These are phyloP conservation scores for Microglena sp. DNA, from an alignment of 139 green algal species.

Conservation along the genomic window DNA sequence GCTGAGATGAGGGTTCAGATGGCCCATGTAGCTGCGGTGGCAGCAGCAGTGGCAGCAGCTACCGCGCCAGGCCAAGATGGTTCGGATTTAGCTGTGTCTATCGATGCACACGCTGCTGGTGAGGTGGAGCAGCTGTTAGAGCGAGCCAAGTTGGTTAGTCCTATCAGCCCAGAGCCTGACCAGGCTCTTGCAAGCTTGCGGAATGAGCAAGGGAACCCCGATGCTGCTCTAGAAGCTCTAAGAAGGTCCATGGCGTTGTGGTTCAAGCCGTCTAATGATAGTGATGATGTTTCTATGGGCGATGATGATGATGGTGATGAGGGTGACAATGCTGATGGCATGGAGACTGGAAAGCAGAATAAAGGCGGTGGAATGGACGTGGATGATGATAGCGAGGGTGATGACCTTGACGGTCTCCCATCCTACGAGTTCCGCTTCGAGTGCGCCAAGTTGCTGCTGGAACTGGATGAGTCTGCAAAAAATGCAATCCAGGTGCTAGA, in stretches of 20 bases:
- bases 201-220: constrained; percentile 24
- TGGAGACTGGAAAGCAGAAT: background rate
- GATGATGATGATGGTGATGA: constrained; percentile 18
- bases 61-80: no score
- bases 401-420: constrained; percentile 31
- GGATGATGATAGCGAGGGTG: constrained; percentile 20
- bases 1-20: no score
- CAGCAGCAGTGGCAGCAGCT: constrained; percentile 6
- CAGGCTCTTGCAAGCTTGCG: constrained; percentile 47
- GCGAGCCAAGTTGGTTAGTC: constrained; percentile 16
- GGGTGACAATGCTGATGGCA: constrained; percentile 11
- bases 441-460: constrained; percentile 75
- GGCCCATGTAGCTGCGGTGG: constrained; percentile 22
- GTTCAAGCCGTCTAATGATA: constrained; percentile 27
- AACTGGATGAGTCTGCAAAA: constrained; percentile 63
- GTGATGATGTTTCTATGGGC: constrained; percentile 11
- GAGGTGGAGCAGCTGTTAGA: constrained; percentile 46
- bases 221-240: constrained; percentile 56
- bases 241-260: constrained; percentile 60
- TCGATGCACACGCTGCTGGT: no score
- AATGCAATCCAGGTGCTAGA: constrained; percentile 60
- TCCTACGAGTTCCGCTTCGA: constrained; percentile 79
- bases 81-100: no score
- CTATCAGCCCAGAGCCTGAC: constrained; percentile 53
- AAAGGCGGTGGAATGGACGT: background rate